phyloP scores from a whole-genome alignment of 306 rosid species.

The Lotus japonicus region DNA sequence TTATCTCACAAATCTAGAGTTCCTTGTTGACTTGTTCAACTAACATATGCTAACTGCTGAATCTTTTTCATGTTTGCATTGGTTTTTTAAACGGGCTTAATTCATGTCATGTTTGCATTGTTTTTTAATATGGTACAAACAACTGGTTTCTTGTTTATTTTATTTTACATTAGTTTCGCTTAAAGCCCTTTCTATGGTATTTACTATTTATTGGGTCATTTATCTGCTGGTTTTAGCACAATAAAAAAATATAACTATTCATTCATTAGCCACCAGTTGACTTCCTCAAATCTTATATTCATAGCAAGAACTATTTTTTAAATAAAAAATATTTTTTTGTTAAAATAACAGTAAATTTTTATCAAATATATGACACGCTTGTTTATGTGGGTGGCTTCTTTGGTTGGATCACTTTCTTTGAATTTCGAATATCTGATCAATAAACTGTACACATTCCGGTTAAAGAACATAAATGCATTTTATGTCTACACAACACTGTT shows the following conservation, averaged over 20 bases:
- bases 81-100: background rate
- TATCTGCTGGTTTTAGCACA: background rate
- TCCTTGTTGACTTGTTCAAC: slow-evolving; percentile 16
- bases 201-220: background rate
- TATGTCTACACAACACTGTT: background rate
- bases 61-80: background rate
- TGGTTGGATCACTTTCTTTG: background rate
- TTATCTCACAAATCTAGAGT: background rate
- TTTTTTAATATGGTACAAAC: no score
- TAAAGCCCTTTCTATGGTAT: background rate
- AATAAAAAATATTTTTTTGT: no score
- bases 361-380: no score
- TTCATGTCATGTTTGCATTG: background rate
- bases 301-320: background rate
- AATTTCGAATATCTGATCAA: background rate
- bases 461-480: slow-evolving; percentile 8
- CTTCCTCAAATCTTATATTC: background rate
- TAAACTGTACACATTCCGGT: background rate
- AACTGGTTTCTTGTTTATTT: background rate
- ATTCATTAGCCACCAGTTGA: background rate
- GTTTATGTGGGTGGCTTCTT: background rate
- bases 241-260: background rate
- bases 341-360: no score
- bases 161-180: background rate
- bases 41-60: background rate